phyloP scores from a whole-genome alignment of 495 filamentous ascomycete species.

The Neurospora sp. region DNA sequence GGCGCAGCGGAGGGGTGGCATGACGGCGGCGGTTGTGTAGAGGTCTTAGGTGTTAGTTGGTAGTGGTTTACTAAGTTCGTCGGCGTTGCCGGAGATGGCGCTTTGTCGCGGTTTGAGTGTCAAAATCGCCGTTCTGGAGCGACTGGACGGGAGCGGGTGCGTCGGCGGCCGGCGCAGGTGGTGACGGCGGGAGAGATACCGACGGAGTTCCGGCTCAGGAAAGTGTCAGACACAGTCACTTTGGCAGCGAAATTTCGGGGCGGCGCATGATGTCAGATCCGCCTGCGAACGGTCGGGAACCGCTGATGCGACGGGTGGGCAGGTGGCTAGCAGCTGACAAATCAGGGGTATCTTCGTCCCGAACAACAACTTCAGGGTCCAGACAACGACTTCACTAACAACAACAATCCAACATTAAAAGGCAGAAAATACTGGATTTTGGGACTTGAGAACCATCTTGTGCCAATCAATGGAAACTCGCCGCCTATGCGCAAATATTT shows the following conservation, averaged over 20 bases:
- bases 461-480: neutral
- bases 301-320: neutral
- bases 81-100: neutral
- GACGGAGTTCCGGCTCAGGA: neutral
- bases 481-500: neutral
- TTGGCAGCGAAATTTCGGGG: slow-evolving; percentile 24
- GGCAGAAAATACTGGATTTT: neutral
- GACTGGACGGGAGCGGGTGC: neutral
- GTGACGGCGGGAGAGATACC: neutral
- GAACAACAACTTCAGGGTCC: neutral
- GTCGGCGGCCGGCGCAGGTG: neutral
- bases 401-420: neutral
- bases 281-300: neutral
- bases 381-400: neutral
- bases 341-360: neutral
- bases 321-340: slow-evolving; percentile 8
- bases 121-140: neutral
- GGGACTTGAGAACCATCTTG: neutral
- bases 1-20: slow-evolving; percentile 25
- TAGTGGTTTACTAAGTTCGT: slow-evolving; percentile 1
- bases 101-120: neutral
- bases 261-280: slow-evolving; percentile 31
- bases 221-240: neutral
- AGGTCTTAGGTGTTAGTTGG: neutral
- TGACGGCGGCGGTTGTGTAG: slow-evolving; percentile 3